phyloP scores from a whole-genome alignment of 192 early-diverging fungal genomes.

The Jimgerdemannia flammicorona region DNA sequence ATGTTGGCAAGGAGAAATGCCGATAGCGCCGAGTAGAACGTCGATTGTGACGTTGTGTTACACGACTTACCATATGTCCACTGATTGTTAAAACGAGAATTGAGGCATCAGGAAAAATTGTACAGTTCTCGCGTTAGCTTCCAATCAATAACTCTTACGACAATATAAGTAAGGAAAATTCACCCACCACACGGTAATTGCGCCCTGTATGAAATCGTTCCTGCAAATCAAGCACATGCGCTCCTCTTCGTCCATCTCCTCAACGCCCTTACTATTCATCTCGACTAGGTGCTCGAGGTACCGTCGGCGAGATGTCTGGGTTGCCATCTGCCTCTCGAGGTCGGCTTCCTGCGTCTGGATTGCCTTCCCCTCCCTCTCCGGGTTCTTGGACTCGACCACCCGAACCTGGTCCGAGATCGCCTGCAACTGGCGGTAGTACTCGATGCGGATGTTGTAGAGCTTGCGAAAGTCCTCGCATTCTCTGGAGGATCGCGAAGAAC shows the following conservation, averaged over 20 bases:
- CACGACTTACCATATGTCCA: slow-evolving; percentile 13
- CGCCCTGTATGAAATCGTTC: slow-evolving; percentile 19
- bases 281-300: slow-evolving; percentile 25
- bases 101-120: no score
- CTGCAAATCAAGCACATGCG: slow-evolving; percentile 28
- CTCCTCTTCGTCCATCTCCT: slow-evolving; percentile 11
- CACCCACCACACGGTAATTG: slow-evolving; percentile 17
- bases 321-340: slow-evolving; percentile 4
- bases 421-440: slow-evolving; percentile 36
- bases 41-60: no score
- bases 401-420: slow-evolving; percentile 16
- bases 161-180: no score
- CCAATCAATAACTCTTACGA: no score
- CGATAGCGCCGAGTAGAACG: no score
- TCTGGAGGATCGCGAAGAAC: slow-evolving; percentile 5
- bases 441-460: slow-evolving; percentile 29
- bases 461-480: slow-evolving; percentile 13
- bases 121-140: no score
- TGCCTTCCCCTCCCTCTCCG: background rate
- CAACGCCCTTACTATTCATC: background rate
- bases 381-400: slow-evolving; percentile 23
- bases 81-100: background rate
- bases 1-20: no score
- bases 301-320: slow-evolving; percentile 3
- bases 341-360: slow-evolving; percentile 11